These are phyloP conservation scores for Rhexocercosporidium sp. DNA, from an alignment of 2,329 filamentous ascomycete species.

Conservation along the genomic window DNA sequence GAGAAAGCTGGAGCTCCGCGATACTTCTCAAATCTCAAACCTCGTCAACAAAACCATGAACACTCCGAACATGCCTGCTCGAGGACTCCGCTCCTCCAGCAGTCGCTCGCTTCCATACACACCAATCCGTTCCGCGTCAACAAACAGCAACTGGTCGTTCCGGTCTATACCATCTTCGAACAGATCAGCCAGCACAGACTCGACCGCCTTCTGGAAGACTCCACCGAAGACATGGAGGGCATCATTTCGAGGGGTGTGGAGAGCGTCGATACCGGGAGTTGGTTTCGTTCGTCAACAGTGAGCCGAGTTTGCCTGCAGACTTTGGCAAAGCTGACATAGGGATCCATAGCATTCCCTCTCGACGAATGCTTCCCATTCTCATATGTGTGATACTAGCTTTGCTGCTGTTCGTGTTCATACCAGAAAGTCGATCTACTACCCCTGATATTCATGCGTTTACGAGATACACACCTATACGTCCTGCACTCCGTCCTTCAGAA, in stretches of 20 bases:
- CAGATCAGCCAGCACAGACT: slow-evolving; percentile 30
- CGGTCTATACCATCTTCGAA: slow-evolving; percentile 27
- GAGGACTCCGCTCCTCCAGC: slow-evolving; percentile 16
- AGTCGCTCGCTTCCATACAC: slow-evolving; percentile 26
- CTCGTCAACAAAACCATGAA: slow-evolving; percentile 16
- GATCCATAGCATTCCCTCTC: slow-evolving; percentile 13
- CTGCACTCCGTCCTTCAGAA: slow-evolving; percentile 17
- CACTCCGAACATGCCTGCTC: slow-evolving; percentile 28
- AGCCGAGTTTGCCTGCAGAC: not conserved
- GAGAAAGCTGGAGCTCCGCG: not conserved
- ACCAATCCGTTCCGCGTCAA: slow-evolving; percentile 27
- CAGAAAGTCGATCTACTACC: not conserved
- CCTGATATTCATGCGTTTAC: slow-evolving; percentile 1
- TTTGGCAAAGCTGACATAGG: not conserved
- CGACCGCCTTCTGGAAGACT: slow-evolving; percentile 33
- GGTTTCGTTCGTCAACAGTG: slow-evolving; percentile 24
- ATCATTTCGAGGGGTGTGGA: not conserved
- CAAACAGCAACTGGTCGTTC: slow-evolving; percentile 32
- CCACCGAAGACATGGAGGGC: slow-evolving; percentile 30
- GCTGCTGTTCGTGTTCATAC: not conserved
- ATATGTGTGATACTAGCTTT: not conserved
- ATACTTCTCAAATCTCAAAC: not conserved
- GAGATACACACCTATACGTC: slow-evolving; percentile 13
- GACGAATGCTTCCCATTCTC: not conserved
- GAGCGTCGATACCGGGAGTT: slow-evolving; percentile 3